Conservation (phyloP, 2,329 filamentous ascomycete species). For the Myotisia sp. region DNA sequence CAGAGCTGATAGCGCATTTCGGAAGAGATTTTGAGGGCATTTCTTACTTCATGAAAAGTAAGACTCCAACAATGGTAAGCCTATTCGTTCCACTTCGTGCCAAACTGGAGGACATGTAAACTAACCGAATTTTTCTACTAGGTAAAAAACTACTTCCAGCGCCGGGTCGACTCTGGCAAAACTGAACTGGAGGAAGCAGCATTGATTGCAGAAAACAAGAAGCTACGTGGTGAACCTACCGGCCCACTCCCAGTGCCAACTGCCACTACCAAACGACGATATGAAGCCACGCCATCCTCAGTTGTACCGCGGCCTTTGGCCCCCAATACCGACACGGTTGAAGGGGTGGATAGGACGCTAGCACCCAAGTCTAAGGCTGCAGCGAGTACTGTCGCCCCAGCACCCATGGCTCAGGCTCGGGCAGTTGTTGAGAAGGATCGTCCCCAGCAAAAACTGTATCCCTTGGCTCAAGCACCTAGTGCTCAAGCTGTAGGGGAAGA, state of each 20-base stretch:
- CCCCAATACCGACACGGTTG: conserved; percentile 28
- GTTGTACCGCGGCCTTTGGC: conserved; percentile 29
- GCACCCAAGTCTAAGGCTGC: conserved; percentile 20
- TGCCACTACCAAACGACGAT: conserved; percentile 34
- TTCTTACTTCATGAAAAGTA: conserved; percentile 38
- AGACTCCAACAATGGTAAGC: conserved; percentile 38
- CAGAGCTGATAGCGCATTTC: conserved; percentile 32
- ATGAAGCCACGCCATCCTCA: conserved; percentile 31
- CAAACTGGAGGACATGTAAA: neutral
- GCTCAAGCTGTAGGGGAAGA: conserved; percentile 23
- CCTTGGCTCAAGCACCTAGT: conserved; percentile 27
- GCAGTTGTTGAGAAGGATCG: conserved; percentile 26
- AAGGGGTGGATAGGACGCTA: conserved; percentile 21
- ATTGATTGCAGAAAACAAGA: conserved; percentile 31
- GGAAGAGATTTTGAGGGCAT: conserved; percentile 37
- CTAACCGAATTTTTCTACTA: conserved; percentile 13
- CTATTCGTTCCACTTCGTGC: neutral
- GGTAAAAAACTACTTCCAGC: conserved; percentile 38
- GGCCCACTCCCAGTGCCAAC: conserved; percentile 31
- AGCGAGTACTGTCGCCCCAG: conserved; percentile 16
- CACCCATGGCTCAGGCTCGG: conserved; percentile 17
- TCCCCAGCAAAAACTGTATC: conserved; percentile 22
- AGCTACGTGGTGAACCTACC: conserved; percentile 30
- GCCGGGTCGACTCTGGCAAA: conserved; percentile 31
- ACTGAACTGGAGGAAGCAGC: conserved; percentile 32